phyloP scores from a whole-genome alignment of 495 filamentous ascomycete genomes.

The Xylaria palmicola region DNA sequence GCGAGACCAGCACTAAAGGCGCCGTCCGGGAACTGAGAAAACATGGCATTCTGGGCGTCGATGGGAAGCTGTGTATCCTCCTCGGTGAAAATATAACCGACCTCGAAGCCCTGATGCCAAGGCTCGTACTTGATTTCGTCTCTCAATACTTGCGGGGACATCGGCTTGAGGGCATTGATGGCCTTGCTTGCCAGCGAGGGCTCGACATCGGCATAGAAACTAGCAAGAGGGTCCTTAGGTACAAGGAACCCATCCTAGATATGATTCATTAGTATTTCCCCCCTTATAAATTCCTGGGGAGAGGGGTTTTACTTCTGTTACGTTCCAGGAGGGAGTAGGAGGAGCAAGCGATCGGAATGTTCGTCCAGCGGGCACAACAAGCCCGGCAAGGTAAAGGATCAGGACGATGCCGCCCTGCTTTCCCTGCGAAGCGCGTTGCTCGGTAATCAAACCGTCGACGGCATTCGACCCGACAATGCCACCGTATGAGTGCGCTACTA shows the following conservation, averaged over 20 bases:
- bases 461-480: conserved; percentile 38
- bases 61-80: conserved; percentile 1
- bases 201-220: conserved; percentile 32
- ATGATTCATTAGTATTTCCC: neutral
- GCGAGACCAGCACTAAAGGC: conserved; percentile 4
- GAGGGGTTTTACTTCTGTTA: too few species aligned
- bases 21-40: conserved; percentile 7
- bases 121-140: conserved; percentile 2
- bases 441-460: conserved; percentile 25
- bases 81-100: conserved; percentile 18
- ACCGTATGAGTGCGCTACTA: conserved; percentile 46
- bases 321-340: too few species aligned
- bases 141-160: neutral
- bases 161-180: conserved; percentile 13
- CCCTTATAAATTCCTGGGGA: too few species aligned
- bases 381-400: conserved; percentile 35
- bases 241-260: conserved; percentile 9
- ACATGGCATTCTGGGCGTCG: conserved; percentile 1
- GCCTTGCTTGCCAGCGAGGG: conserved; percentile 18
- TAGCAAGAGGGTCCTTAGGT: neutral
- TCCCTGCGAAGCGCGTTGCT: conserved; percentile 19
- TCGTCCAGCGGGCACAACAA: conserved; percentile 22
- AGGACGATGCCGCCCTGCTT: conserved; percentile 36
- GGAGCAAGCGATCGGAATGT: neutral
- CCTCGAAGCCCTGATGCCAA: neutral